phyloP scores from a whole-genome alignment of 148 eudicot species.

The Salicornia ramosissima region DNA sequence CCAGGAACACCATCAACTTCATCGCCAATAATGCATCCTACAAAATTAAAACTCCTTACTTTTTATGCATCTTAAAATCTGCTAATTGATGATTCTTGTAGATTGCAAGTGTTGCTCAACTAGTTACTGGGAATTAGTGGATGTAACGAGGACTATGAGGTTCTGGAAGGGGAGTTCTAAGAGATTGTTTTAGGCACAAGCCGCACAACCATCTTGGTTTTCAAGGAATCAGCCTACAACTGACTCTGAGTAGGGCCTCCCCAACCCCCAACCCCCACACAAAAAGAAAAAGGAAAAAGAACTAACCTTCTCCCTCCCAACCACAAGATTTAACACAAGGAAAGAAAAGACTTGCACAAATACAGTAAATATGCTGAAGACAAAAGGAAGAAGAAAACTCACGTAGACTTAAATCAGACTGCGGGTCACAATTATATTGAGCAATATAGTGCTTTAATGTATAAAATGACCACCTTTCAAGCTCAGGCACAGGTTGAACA shows the following conservation, averaged over 20 bases:
- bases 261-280: not conserved
- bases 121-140: not conserved
- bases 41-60: constrained; percentile 7
- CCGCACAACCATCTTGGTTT: not conserved
- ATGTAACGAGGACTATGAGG: no score
- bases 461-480: constrained; percentile 88
- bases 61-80: not conserved
- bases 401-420: constrained; percentile 87
- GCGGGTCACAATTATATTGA: constrained; percentile 82
- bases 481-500: constrained; percentile 73
- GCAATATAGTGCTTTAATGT: constrained; percentile 80
- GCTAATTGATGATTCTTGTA: no score
- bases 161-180: not conserved
- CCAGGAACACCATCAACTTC: constrained; percentile 94
- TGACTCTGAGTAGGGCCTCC: not conserved
- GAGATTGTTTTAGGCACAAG: no score
- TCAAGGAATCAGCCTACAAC: not conserved
- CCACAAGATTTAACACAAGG: not conserved
- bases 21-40: constrained; percentile 93
- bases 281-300: not conserved
- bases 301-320: no score
- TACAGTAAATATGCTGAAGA: not conserved
- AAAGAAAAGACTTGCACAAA: not conserved
- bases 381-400: constrained; percentile 29
- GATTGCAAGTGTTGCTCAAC: no score